A percentile compares a stretch with the other conserved stretches of the same genome.
These are phyloP conservation scores for Avicennia marina DNA, from an alignment of 257 asterid genomes.

Conservation along the genomic window DNA sequence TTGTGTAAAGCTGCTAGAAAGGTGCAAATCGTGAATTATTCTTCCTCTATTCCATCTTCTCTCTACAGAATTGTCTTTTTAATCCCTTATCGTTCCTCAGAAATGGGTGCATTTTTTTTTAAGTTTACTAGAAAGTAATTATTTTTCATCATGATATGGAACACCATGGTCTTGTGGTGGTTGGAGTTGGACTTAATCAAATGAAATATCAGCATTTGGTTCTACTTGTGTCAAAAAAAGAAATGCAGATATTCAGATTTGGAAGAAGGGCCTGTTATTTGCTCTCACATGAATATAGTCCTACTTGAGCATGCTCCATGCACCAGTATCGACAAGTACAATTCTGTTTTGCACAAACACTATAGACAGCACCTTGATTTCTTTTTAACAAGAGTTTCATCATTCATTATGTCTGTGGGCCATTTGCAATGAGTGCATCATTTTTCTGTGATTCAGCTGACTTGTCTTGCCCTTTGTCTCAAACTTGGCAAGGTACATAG, in stretches of 20 bases:
- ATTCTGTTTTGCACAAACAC: too few species aligned
- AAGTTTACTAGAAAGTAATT: slow-evolving; percentile 5
- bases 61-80: too few species aligned
- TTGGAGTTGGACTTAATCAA: slow-evolving; percentile 15
- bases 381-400: too few species aligned
- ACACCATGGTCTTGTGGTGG: background rate
- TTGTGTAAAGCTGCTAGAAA: slow-evolving; percentile 68
- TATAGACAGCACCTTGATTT: too few species aligned
- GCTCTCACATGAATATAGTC: too few species aligned
- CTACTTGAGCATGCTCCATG: too few species aligned
- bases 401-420: too few species aligned
- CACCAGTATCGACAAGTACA: too few species aligned
- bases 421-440: slow-evolving; percentile 10
- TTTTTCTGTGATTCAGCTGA: slow-evolving; percentile 9
- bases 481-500: slow-evolving; percentile 7
- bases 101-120: too few species aligned
- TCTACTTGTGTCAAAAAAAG: slow-evolving; percentile 6
- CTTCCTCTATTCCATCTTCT: slow-evolving; percentile 15
- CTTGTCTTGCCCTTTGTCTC: slow-evolving; percentile 9
- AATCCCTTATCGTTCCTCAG: too few species aligned
- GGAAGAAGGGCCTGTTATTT: too few species aligned
- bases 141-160: slow-evolving; percentile 1
- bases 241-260: too few species aligned
- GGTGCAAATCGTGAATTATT: slow-evolving; percentile 35
- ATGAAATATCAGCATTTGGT: background rate